Conservation (phyloP, 2,329 filamentous ascomycete species). For the Apiospora saccharicola region DNA sequence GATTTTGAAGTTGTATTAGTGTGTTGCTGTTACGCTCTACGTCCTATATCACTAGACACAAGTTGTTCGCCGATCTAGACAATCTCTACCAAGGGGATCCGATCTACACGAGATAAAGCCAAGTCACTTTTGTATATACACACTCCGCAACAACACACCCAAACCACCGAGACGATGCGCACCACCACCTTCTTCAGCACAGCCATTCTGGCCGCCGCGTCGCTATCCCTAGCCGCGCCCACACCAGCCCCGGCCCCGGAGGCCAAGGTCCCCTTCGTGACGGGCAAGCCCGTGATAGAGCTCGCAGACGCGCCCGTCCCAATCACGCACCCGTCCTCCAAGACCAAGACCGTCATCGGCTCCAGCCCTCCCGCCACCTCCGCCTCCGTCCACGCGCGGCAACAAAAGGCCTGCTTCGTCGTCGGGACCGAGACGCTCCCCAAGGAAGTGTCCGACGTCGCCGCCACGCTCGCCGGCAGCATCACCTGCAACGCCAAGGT, state of each 20-base stretch:
- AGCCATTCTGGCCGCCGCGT: not conserved
- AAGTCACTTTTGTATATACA: not conserved
- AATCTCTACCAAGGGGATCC: not conserved
- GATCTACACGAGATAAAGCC: not conserved
- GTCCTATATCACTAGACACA: not conserved
- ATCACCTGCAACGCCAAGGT: slow-evolving; percentile 57
- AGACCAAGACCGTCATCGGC: not conserved
- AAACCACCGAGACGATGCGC: not conserved
- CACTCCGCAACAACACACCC: not conserved
- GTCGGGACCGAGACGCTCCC: slow-evolving; percentile 59
- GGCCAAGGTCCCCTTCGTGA: slow-evolving; percentile 15
- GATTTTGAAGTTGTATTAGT: not conserved
- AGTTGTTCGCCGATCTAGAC: not conserved
- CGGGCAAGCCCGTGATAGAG: slow-evolving; percentile 21
- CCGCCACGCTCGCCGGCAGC: slow-evolving; percentile 47
- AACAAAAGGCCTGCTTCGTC: slow-evolving; percentile 58
- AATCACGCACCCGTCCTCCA: not conserved
- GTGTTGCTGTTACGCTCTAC: not conserved
- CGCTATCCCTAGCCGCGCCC: not conserved
- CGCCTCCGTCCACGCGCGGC: not conserved
- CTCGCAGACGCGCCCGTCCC: not conserved
- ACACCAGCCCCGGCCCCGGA: not conserved
- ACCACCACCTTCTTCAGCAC: not conserved
- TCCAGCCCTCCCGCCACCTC: not conserved
- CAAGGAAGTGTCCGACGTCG: slow-evolving; percentile 53